A percentile compares a stretch with the other conserved stretches of the same genome.
Conservation (phyloP, 371 early-diverging fungal species). For the Zychaea mexicana region DNA sequence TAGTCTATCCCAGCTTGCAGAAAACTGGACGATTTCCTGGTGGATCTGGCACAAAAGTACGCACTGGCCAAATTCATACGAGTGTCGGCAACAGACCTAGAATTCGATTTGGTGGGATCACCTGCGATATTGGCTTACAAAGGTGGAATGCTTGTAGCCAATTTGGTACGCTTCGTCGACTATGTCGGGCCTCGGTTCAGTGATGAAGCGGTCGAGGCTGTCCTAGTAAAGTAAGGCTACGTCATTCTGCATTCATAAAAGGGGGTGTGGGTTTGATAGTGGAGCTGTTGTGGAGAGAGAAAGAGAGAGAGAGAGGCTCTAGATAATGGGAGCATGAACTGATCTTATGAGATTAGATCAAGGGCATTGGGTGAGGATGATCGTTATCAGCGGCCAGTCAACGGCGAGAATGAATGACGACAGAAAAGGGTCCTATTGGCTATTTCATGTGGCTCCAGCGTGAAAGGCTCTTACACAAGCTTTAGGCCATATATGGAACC, state of each 20-base stretch:
- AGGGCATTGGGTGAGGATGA: constrained; percentile 1
- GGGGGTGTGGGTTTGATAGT: not conserved
- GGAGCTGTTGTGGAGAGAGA: not conserved
- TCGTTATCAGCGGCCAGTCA: constrained; percentile 3
- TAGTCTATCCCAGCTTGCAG: constrained; percentile 40
- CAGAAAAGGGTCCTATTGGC: constrained; percentile 2
- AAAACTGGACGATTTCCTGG: constrained; percentile 35
- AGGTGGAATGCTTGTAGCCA: constrained; percentile 48
- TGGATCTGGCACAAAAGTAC: constrained; percentile 44
- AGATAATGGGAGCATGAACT: not conserved
- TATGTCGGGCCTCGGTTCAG: constrained; percentile 36
- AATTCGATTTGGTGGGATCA: constrained; percentile 56
- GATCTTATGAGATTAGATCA: constrained; percentile 1
- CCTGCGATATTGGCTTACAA: constrained; percentile 57
- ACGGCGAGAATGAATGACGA: constrained; percentile 4
- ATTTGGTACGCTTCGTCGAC: constrained; percentile 53
- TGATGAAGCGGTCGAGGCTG: constrained; percentile 42
- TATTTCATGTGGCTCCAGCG: not conserved
- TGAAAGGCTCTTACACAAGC: not conserved
- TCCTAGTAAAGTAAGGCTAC: constrained; percentile 34
- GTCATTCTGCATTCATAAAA: not conserved
- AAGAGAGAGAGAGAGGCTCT: not conserved
- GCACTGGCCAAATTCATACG: constrained; percentile 51
- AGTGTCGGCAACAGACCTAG: constrained; percentile 47
- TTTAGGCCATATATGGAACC: not conserved